Evolutionary conservation across 306 rosid genomes (phyloP), one percentile per base, ranked within the genome.

Genomic region (Cajanus cajan): DNA sequence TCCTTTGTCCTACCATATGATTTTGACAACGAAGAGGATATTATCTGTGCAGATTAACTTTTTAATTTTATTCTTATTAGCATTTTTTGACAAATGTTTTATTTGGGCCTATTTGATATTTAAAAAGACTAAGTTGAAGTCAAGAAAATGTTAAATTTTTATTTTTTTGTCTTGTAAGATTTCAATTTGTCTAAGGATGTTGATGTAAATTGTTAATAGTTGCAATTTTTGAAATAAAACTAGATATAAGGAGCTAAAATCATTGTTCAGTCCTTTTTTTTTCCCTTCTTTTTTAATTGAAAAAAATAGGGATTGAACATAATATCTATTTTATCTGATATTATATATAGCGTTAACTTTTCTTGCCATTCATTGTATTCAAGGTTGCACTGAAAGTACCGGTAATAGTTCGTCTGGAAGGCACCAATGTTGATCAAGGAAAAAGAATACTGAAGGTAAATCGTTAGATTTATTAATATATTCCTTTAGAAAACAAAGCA

Each of bases 401-500:
- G 6, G 99, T 95, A 74, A 9, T 95, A 16, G 99, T 95, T 76
- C 97, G 99, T 69, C 99, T 95, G 37, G 99, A 95, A 85, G 99
- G 99, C 85, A 95, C 99, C 75, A 95, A 95, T 8, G 98, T 95
- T 43, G 99, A 93, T 73, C 89, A 93, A 82, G 99, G 99, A 73
- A 95, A 91, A 87, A 87, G 92, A 86, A 95, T 91, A 78, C 78
- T 95, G 80, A 95, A 95, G 98, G 94, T 86, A 82, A 78, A 21
- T 71, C n/a, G 44, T 16, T 71, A 39, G 63, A 78, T 59, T 62
- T 76, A 4, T 61, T 59, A 36, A 33, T 66, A 14, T 14, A 59
- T 13, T 31, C 39, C 0, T 22, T 41, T 59, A 41, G 50, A 78
- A 61, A 68, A 15, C 57, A 73, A 47, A 44, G 14, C 44, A 22